Percentiles rank a stretch among this genome's conserved stretches.
These are phyloP conservation scores for Pyricularia sp. DNA, from an alignment of 2,329 filamentous ascomycete species.

Conservation along the genomic window DNA sequence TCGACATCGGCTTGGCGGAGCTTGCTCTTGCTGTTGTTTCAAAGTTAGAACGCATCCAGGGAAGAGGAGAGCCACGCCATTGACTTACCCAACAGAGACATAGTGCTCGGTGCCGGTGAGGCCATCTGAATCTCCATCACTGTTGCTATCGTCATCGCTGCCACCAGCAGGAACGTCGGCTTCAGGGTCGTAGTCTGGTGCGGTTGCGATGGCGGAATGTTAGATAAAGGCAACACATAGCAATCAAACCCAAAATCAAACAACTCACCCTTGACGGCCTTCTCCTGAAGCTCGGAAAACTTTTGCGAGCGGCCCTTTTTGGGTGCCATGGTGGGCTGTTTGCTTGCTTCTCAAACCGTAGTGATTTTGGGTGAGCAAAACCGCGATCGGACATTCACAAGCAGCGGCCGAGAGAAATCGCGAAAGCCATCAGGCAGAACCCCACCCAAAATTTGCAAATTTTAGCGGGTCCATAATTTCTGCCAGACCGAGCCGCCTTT, in stretches of 20 bases:
- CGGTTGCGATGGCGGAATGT: not conserved
- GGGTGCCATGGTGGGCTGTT: constrained; percentile 32
- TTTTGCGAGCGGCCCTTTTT: constrained; percentile 46
- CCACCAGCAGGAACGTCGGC: constrained; percentile 46
- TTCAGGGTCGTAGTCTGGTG: constrained; percentile 72
- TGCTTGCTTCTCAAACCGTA: constrained; percentile 2
- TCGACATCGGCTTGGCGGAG: constrained; percentile 63
- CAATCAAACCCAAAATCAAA: not conserved
- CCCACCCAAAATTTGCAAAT: constrained; percentile 7
- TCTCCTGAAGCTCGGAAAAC: constrained; percentile 53
- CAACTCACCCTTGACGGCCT: constrained; percentile 48
- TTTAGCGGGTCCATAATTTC: constrained; percentile 5
- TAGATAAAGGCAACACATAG: not conserved
- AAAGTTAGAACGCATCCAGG: constrained; percentile 2
- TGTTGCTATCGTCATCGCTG: constrained; percentile 32
- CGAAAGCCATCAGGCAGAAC: constrained; percentile 5
- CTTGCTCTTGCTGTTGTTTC: constrained; percentile 59
- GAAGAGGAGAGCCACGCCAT: no score
- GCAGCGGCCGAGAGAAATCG: constrained; percentile 2
- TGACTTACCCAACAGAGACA: constrained; percentile 56
- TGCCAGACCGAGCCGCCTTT: constrained; percentile 5
- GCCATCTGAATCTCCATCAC: constrained; percentile 22
- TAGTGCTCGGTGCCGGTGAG: constrained; percentile 78
- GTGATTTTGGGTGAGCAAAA: constrained; percentile 13
- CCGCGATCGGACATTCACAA: not conserved